Base-by-base conservation (phyloP, 257 asterid genomes). In the Ophiorrhiza pumila region DNA sequence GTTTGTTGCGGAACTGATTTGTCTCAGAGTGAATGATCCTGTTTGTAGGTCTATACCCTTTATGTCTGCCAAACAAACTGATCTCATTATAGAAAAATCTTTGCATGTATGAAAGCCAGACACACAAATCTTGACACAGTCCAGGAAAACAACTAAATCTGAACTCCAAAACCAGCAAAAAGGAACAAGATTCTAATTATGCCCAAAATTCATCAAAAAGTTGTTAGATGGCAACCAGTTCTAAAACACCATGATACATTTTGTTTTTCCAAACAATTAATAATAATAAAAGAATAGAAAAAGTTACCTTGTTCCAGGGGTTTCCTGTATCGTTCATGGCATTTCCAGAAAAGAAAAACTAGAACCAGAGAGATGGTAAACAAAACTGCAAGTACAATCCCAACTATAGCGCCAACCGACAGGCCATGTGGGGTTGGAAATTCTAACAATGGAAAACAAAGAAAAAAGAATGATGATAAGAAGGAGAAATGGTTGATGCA, bases 1-100 rank as follows among this genome's bases (percentile, higher is more conserved):
- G 37, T 81, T 81, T 37, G 96, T 90, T 39, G 96, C 95, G 63
- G 84, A 75, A 75, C 83, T 90, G 43, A 88, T 84, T 78, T 90
- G 95, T 72, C 90, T 78, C 73, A 90, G 75, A 34, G 90, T 75
- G 74, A 88, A 90, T 43, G 80, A 82, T 20, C 89, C 91, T 15
- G 95, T 87, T 64, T 83, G 90, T 15, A 84, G 81, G 52, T 87
- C 89, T 65, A 88, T 84, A 39, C 76, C 76, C 72, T 7, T 53
- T 10, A 77, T 45, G 46, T 43, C 80, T 64, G 58, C 60, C 52
- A 43, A 50, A 74, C 9, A 32, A 29, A 46, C 58, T 27, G 1
- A 56, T 67, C 15, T 17, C 1, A 22, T 17, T 35, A 34, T n/a
- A 50, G 35, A 20, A 58, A 78, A 22, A 49, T 49, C 5, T 11